phyloP scores from a whole-genome alignment of 345 rosid genomes.

The Dipteronia dyeriana region DNA sequence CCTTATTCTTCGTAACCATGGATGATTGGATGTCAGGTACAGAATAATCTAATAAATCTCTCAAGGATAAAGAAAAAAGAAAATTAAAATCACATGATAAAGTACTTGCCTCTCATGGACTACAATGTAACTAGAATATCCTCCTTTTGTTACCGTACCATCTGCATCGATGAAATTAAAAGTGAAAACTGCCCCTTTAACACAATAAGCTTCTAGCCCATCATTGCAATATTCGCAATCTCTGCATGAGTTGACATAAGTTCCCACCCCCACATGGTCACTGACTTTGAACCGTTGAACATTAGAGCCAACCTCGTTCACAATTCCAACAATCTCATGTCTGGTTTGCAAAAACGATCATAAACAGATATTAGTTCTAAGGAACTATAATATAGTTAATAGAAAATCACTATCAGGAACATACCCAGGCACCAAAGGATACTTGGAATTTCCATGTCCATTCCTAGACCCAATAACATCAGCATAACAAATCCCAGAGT shows the following conservation, averaged over 20 bases:
- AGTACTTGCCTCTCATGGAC: conserved; percentile 66
- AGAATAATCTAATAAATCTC: no score
- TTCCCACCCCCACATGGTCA: conserved; percentile 90
- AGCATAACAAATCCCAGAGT: conserved; percentile 93
- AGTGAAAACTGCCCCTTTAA: conserved; percentile 54
- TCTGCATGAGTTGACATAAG: conserved; percentile 56
- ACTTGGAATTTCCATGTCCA: conserved; percentile 55
- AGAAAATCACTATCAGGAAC: conserved; percentile 6
- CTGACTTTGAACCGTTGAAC: conserved; percentile 55
- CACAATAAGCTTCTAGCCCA: conserved; percentile 57
- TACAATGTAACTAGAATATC: conserved; percentile 74
- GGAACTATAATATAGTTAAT: not conserved
- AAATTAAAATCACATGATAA: not conserved
- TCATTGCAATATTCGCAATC: conserved; percentile 71
- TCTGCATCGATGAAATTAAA: conserved; percentile 72
- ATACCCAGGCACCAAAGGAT: conserved; percentile 95
- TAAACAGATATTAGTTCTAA: conserved; percentile 12
- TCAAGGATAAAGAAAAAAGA: not conserved
- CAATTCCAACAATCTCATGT: conserved; percentile 87
- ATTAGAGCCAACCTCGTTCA: conserved; percentile 75
- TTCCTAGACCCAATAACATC: conserved; percentile 80
- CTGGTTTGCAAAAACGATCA: conserved; percentile 34
- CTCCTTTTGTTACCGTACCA: conserved; percentile 82
- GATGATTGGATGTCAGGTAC: not conserved
- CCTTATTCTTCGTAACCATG: not conserved